A percentile compares a stretch with the other conserved stretches of the same genome.
Evolutionary conservation across 2,329 filamentous ascomycete genomes (phyloP).

Genomic region (Beauveria pseudobassiana): DNA sequence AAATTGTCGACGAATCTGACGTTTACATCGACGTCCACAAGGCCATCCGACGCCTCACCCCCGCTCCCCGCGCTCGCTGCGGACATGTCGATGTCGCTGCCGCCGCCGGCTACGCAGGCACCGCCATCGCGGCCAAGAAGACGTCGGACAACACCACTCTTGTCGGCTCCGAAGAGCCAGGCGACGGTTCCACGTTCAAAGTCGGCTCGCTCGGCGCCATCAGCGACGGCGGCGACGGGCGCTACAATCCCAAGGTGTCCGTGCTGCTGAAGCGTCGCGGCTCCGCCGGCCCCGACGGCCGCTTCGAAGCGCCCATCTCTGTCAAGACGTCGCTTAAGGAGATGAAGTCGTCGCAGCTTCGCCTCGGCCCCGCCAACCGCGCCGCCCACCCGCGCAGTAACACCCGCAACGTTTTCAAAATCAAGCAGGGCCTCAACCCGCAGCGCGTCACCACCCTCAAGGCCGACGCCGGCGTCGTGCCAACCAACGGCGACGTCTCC

Average conservation of each 20-base stretch:
- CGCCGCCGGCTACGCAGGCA: conserved; percentile 22
- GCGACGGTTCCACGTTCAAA: conserved; percentile 23
- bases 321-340: conserved; percentile 55
- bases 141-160: conserved; percentile 23
- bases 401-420: conserved; percentile 56
- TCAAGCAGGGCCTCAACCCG: conserved; percentile 42
- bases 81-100: conserved; percentile 29
- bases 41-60: conserved; percentile 81
- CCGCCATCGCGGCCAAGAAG: conserved; percentile 24
- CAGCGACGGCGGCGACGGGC: conserved; percentile 29
- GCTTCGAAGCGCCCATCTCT: conserved; percentile 39
- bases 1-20: conserved; percentile 98
- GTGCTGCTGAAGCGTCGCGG: conserved; percentile 54
- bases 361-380: conserved; percentile 59
- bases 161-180: conserved; percentile 35
- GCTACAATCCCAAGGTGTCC: conserved; percentile 42
- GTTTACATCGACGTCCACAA: conserved; percentile 98
- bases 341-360: conserved; percentile 55
- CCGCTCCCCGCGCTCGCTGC: conserved; percentile 68
- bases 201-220: conserved; percentile 29
- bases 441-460: conserved; percentile 16
- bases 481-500: neutral
- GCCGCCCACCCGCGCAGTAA: conserved; percentile 56
- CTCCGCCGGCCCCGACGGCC: conserved; percentile 48
- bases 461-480: neutral